Evolutionary conservation across 371 early-diverging fungal species (phyloP).

Genomic region (Blyttiomyces sp.): DNA sequence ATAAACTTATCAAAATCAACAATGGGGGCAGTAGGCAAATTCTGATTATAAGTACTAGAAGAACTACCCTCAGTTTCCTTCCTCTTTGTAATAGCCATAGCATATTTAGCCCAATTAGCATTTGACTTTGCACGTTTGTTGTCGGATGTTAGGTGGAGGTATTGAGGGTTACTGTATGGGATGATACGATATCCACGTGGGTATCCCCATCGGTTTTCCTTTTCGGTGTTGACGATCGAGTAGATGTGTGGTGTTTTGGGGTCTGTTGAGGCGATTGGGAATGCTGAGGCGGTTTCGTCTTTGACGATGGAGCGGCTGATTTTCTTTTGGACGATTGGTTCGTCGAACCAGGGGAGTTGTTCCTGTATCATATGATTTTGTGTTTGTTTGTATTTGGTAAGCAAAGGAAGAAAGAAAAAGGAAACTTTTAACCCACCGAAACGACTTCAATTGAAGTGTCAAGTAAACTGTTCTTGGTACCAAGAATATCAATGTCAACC

Average conservation of each 20-base stretch:
- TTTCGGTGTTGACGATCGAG: conserved; percentile 7
- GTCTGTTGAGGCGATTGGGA: no score
- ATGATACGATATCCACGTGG: conserved; percentile 12
- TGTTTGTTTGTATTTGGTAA: no score
- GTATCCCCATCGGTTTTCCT: conserved; percentile 9
- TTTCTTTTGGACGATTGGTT: no score
- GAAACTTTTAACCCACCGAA: not conserved
- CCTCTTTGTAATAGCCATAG: conserved; percentile 3
- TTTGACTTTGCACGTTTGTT: not conserved
- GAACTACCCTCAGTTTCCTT: conserved; percentile 7
- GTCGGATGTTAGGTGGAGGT: not conserved
- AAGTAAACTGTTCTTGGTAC: conserved; percentile 12
- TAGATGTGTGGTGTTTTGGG: no score
- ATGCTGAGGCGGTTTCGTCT: no score
- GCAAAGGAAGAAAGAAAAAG: no score
- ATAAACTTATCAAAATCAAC: conserved; percentile 11
- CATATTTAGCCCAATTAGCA: conserved; percentile 12
- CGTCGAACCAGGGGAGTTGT: no score
- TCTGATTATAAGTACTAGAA: conserved; percentile 13
- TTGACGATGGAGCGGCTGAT: no score
- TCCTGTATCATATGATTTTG: no score
- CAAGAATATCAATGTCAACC: conserved; percentile 18
- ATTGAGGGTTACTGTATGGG: not conserved
- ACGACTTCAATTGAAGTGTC: conserved; percentile 8
- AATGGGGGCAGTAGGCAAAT: conserved; percentile 1